Base-by-base conservation (phyloP, 768 basidiomycete species). In the Suillus weaverae region DNA sequence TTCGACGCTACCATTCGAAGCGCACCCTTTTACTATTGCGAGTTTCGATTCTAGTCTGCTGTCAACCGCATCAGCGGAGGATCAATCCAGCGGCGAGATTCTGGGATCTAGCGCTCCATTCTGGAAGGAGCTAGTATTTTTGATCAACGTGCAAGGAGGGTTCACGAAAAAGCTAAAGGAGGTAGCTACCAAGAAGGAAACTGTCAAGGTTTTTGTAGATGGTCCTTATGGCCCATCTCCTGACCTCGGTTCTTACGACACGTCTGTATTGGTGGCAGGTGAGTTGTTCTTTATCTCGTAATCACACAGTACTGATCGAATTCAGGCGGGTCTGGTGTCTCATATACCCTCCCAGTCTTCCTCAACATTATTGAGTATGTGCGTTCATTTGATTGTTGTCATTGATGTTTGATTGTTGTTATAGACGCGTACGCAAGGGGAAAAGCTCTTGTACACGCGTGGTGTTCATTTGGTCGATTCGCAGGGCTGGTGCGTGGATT, bases 21-120 rank as follows among this genome's bases (percentile, higher is more conserved):
- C 84, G 0, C 88, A 89, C 65, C 88, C 88, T 2, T 89, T 89
- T 73, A 86, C 87, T 0, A 87, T 89, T 62, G 78, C 84, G 7
- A 83, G 76, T n/a, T 70, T 81, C 9, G 76, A 80, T 53, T 70
- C 71, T 14, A 3, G 60, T 16, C 14, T 70, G 5, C 73, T 75
- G 64, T 18, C 64, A 36, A 1, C 64, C 32, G 16, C 3, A 30
- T 39, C 32, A 32, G 43, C 32, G 13, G 44, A 36, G 16, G n/a
- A 9, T 32, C 30, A 35, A 26, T 26, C 38, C 16, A 30, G 39
- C 14, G 11, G 18, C 14, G n/a, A 63, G 11, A 20, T 35, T n/a
- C 11, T 33, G 20, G 33, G 30, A 35, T 20, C 35, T 4, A 62
- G 63, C 50, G 3, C 18, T 20, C 63, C 65, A 1, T 64, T 70